Conservation (phyloP, 495 filamentous ascomycete species). For the Penicillium verhagenii region DNA sequence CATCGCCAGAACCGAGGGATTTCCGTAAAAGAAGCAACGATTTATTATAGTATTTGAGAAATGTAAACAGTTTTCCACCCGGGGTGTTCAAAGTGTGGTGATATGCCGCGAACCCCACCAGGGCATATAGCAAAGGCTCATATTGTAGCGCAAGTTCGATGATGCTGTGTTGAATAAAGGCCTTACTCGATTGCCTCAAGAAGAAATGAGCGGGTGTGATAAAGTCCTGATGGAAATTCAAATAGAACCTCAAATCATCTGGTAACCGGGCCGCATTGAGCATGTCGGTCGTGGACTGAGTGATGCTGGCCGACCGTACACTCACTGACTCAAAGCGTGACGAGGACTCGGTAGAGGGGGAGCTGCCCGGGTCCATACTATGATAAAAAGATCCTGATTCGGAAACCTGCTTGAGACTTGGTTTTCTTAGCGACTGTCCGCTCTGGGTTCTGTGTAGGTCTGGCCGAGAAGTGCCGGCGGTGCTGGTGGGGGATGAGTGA, state of each 20-base stretch:
- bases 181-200: constrained; percentile 60
- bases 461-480: constrained; percentile 19
- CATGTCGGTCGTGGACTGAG: constrained; percentile 30
- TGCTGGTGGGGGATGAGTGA: constrained; percentile 27
- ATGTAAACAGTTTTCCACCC: constrained; percentile 71
- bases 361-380: constrained; percentile 39
- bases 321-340: constrained; percentile 35
- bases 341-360: constrained; percentile 45
- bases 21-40: constrained; percentile 74
- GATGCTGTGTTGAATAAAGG: constrained; percentile 71
- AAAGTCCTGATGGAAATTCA: constrained; percentile 72
- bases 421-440: constrained; percentile 40
- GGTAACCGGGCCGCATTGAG: constrained; percentile 47
- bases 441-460: constrained; percentile 33
- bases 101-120: constrained; percentile 90
- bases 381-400: constrained; percentile 25
- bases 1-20: constrained; percentile 66
- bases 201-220: constrained; percentile 81
- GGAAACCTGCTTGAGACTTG: constrained; percentile 38
- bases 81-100: constrained; percentile 70
- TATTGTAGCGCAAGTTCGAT: constrained; percentile 70
- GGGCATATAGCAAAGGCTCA: constrained; percentile 81
- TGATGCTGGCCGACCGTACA: constrained; percentile 33
- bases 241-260: constrained; percentile 71
- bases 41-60: constrained; percentile 86